A percentile compares a stretch with the other conserved stretches of the same genome.
phyloP scores from a whole-genome alignment of 192 early-diverging fungal genomes.

The Chytriomyces sp. region DNA sequence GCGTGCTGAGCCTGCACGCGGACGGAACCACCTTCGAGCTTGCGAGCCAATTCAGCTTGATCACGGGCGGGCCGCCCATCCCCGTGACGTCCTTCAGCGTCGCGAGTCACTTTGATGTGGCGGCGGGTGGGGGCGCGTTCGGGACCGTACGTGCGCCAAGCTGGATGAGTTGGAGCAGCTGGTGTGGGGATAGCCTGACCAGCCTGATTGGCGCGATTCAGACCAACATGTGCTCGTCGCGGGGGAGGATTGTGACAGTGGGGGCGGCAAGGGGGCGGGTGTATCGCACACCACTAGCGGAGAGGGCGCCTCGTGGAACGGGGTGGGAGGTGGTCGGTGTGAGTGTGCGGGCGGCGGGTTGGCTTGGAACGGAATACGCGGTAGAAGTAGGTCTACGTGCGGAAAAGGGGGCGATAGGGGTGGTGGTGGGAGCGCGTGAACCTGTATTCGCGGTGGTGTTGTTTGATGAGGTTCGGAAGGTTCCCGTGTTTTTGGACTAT shows the following conservation, averaged over 20 bases:
- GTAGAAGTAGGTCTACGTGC: no score
- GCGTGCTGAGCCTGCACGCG: slow-evolving; percentile 1
- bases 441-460: slow-evolving; percentile 17
- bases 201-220: slow-evolving; percentile 26
- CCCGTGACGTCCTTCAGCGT: slow-evolving; percentile 21
- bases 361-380: slow-evolving; percentile 15
- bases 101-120: slow-evolving; percentile 15
- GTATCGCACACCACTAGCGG: not conserved
- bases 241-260: slow-evolving; percentile 22
- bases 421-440: not conserved
- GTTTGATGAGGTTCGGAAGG: slow-evolving; percentile 3
- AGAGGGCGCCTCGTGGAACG: not conserved
- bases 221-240: slow-evolving; percentile 18
- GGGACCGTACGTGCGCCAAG: not conserved
- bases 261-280: slow-evolving; percentile 17
- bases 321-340: not conserved
- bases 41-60: slow-evolving; percentile 13
- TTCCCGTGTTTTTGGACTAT: slow-evolving; percentile 21
- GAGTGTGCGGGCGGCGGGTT: slow-evolving; percentile 5
- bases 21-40: slow-evolving; percentile 15
- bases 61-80: slow-evolving; percentile 27
- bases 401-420: not conserved
- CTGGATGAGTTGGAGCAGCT: slow-evolving; percentile 26
- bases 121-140: not conserved
- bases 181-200: slow-evolving; percentile 26